These are phyloP conservation scores for Phytophthora sp. DNA, from an alignment of 352 stramenopile genomes.

Conservation along the genomic window DNA sequence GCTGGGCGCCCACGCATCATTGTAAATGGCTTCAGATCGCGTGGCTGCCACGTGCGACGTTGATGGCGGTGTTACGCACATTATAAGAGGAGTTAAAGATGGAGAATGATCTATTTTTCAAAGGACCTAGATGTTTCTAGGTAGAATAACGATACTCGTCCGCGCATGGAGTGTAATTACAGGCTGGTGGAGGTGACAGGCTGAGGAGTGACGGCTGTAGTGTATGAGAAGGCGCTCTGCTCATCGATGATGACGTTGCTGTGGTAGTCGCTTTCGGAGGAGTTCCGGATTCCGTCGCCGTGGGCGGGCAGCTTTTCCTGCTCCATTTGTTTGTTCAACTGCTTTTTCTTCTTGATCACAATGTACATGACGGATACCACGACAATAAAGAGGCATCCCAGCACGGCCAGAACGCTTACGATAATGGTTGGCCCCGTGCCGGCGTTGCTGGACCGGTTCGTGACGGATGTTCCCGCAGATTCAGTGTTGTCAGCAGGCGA, in stretches of 20 bases:
- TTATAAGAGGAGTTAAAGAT: too few species aligned
- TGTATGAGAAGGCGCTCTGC: constrained; percentile 12
- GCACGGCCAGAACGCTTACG: constrained; percentile 24
- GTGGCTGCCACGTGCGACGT: not conserved
- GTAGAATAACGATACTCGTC: constrained; percentile 9
- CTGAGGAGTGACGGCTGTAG: constrained; percentile 16
- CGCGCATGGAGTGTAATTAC: constrained; percentile 7
- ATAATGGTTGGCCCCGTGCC: constrained; percentile 8
- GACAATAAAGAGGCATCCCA: constrained; percentile 23
- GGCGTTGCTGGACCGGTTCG: constrained; percentile 2
- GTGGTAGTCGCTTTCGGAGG: constrained; percentile 23
- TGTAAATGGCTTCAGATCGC: not conserved
- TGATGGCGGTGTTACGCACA: too few species aligned
- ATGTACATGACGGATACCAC: constrained; percentile 18
- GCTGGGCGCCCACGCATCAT: not conserved
- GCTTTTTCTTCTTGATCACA: constrained; percentile 32
- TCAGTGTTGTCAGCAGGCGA: not conserved
- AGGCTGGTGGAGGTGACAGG: constrained; percentile 1
- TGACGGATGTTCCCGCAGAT: constrained; percentile 5
- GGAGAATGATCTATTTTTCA: constrained; percentile 9
- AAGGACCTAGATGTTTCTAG: constrained; percentile 2
- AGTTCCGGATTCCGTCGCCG: constrained; percentile 7
- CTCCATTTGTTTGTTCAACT: constrained; percentile 22
- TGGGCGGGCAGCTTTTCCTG: constrained; percentile 18
- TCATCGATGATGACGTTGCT: constrained; percentile 24